Evolutionary conservation across 441 rosid genomes (phyloP).

Genomic region (Adansonia grandidieri): DNA sequence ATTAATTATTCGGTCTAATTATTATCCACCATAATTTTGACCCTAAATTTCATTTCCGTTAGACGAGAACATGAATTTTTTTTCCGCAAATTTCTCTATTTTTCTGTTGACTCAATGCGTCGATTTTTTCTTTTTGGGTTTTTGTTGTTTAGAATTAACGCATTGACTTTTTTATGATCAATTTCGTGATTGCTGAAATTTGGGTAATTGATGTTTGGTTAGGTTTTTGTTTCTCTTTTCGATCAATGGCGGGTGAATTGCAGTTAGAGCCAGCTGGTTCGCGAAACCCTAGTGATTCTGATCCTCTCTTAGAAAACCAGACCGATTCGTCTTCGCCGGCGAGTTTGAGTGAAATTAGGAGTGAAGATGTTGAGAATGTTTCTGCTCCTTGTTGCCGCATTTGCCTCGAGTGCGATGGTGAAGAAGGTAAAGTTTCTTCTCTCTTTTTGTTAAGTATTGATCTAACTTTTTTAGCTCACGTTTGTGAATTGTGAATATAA

Average conservation of each 20-base stretch:
- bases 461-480: neutral
- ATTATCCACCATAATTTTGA: too few species aligned
- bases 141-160: too few species aligned
- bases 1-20: too few species aligned
- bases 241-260: conserved; percentile 65
- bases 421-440: conserved; percentile 47
- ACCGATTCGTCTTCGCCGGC: conserved; percentile 36
- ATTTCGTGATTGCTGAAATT: conserved; percentile 1
- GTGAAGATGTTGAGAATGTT: conserved; percentile 69
- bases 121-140: too few species aligned
- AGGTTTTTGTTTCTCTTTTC: conserved; percentile 20
- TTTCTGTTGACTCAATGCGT: too few species aligned
- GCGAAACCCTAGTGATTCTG: conserved; percentile 59
- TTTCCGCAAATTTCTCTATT: too few species aligned
- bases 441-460: neutral
- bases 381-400: conserved; percentile 86
- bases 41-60: too few species aligned
- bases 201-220: conserved; percentile 16
- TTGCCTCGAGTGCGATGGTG: conserved; percentile 87
- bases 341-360: conserved; percentile 56
- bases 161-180: too few species aligned
- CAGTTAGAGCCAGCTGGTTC: conserved; percentile 58
- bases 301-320: conserved; percentile 61
- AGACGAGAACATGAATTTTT: too few species aligned
- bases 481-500: neutral